A percentile compares a stretch with the other conserved stretches of the same genome.
Conservation (phyloP, 1,139 yeast species). For the Yamadazyma kanchanaburiensis region DNA sequence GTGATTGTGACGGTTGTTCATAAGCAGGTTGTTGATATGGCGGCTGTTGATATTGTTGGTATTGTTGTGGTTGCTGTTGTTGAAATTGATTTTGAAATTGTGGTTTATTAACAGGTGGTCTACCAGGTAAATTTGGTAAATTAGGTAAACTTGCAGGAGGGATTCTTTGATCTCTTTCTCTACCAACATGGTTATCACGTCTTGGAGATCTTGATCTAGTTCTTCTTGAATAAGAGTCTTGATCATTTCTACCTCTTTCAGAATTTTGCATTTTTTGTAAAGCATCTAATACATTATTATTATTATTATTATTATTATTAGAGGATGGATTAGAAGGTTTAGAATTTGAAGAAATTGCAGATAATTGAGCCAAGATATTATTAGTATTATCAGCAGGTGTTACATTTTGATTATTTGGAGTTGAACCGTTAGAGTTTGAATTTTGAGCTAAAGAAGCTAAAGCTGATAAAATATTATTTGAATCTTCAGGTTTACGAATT, state of each 20-base stretch:
- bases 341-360: slow-evolving; percentile 35
- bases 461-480: slow-evolving; percentile 63
- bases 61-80: slow-evolving; percentile 5
- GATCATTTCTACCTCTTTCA: slow-evolving; percentile 17
- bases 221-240: slow-evolving; percentile 16
- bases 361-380: slow-evolving; percentile 43
- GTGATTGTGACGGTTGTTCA: background rate
- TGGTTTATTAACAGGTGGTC: slow-evolving; percentile 5
- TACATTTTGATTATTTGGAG: slow-evolving; percentile 15
- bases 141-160: slow-evolving; percentile 25
- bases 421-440: slow-evolving; percentile 25
- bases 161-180: no score
- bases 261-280: slow-evolving; percentile 40
- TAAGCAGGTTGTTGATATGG: slow-evolving; percentile 3
- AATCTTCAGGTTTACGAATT: slow-evolving; percentile 30
- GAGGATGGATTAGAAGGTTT: slow-evolving; percentile 14
- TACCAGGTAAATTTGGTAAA: slow-evolving; percentile 12
- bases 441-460: slow-evolving; percentile 53
- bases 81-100: slow-evolving; percentile 10
- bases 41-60: slow-evolving; percentile 1
- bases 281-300: slow-evolving; percentile 37
- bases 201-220: slow-evolving; percentile 26
- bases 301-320: slow-evolving; percentile 15
- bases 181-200: slow-evolving; percentile 25
- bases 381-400: slow-evolving; percentile 24